Evolutionary conservation across 2,329 filamentous ascomycete genomes (phyloP).

Genomic region (Zymoseptoria ardabiliae): DNA sequence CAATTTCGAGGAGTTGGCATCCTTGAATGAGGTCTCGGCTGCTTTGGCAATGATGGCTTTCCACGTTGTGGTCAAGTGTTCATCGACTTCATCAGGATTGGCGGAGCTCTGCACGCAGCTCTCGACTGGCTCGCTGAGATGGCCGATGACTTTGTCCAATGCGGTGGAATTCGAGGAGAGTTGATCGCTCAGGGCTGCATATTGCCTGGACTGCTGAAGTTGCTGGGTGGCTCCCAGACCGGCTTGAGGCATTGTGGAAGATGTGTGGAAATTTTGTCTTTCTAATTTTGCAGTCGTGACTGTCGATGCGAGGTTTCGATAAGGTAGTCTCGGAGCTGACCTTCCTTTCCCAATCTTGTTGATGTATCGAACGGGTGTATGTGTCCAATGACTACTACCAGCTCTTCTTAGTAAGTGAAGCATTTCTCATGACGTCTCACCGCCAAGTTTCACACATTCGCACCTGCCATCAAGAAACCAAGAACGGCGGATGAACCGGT

Average conservation of each 20-base stretch:
- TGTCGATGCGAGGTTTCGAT: too few relatives aligned
- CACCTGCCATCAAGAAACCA: background rate
- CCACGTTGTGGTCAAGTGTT: conserved; percentile 17
- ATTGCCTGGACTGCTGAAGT: conserved; percentile 12
- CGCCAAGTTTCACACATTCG: background rate
- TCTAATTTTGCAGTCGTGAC: background rate
- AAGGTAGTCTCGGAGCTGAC: too few relatives aligned
- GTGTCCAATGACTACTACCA: background rate
- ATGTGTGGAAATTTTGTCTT: background rate
- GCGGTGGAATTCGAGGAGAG: conserved; percentile 4
- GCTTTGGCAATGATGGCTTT: conserved; percentile 17
- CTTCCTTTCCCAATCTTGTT: background rate
- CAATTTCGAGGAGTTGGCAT: conserved; percentile 12
- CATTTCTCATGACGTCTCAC: background rate
- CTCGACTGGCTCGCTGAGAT: conserved; percentile 20
- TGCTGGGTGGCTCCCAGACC: conserved; percentile 11
- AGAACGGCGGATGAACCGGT: conserved; percentile 2
- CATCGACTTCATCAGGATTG: conserved; percentile 15
- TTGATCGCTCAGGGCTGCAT: conserved; percentile 9
- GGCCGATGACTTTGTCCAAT: conserved; percentile 8
- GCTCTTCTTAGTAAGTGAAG: background rate
- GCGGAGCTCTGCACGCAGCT: conserved; percentile 9
- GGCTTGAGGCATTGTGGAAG: conserved; percentile 13
- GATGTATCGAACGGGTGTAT: background rate
- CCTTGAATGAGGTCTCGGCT: conserved; percentile 17